Conservation (phyloP, 169 alveolate species). For the Plasmodium ovale region DNA sequence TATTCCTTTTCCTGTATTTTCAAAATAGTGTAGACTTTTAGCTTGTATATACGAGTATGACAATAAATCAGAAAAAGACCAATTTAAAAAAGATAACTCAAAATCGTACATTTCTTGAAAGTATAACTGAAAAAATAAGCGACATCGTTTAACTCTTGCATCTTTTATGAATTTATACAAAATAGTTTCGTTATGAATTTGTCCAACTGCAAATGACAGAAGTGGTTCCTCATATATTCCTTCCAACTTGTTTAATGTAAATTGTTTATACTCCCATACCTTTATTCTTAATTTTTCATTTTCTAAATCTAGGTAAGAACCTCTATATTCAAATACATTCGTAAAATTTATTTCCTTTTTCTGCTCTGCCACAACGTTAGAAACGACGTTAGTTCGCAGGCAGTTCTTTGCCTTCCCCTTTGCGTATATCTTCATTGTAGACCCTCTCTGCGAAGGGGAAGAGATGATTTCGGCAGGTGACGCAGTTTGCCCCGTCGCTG, state of each 20-base stretch:
- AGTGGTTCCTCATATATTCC: conserved; percentile 86
- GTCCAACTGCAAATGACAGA: conserved; percentile 83
- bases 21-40: conserved; percentile 38
- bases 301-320: conserved; percentile 88
- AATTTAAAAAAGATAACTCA: conserved; percentile 81
- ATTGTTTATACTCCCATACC: conserved; percentile 87
- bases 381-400: conserved; percentile 87
- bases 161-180: conserved; percentile 81
- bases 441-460: conserved; percentile 71
- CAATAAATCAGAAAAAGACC: conserved; percentile 77
- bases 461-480: no score
- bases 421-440: conserved; percentile 80
- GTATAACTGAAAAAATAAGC: conserved; percentile 80
- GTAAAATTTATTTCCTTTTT: conserved; percentile 84
- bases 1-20: conserved; percentile 2
- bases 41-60: conserved; percentile 74
- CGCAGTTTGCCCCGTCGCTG: no score
- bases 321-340: conserved; percentile 88
- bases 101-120: conserved; percentile 87
- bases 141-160: conserved; percentile 79
- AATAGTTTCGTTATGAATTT: conserved; percentile 80
- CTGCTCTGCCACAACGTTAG: conserved; percentile 82
- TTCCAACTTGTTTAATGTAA: conserved; percentile 85
- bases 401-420: conserved; percentile 86
- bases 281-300: conserved; percentile 85